These are phyloP conservation scores for Aquilaria sinensis DNA, from an alignment of 345 rosid genomes.

Conservation along the genomic window DNA sequence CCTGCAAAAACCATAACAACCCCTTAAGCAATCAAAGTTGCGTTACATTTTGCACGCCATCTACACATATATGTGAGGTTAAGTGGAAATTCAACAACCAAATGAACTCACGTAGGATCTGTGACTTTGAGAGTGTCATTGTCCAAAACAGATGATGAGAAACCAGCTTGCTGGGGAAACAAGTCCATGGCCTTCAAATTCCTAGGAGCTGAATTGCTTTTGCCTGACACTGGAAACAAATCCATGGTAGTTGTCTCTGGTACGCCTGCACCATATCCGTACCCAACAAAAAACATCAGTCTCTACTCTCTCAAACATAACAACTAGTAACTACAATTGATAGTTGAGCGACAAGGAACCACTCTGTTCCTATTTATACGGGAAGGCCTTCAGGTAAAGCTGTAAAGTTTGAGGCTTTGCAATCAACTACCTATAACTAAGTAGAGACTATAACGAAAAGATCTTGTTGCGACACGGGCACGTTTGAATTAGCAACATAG, in stretches of 20 bases:
- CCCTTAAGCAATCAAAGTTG: conserved; percentile 1
- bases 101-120: conserved; percentile 30
- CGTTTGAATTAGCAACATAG: no score
- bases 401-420: no score
- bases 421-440: no score
- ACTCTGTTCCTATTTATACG: conserved; percentile 8
- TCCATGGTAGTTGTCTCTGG: conserved; percentile 42
- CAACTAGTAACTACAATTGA: no score
- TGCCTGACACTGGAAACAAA: conserved; percentile 37
- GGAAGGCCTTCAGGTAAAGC: not conserved
- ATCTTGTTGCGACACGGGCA: no score
- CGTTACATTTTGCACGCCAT: no score
- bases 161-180: conserved; percentile 53
- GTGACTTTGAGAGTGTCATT: conserved; percentile 29
- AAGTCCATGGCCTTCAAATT: conserved; percentile 46
- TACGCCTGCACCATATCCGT: conserved; percentile 23
- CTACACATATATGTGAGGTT: no score
- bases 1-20: conserved; percentile 12
- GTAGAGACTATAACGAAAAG: no score
- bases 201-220: conserved; percentile 8
- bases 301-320: not conserved
- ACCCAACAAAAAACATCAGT: conserved; percentile 15
- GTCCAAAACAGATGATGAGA: conserved; percentile 24
- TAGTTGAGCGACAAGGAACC: no score
- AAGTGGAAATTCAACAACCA: no score